These are phyloP conservation scores for Rhodosporidiobolus odoratus DNA, from an alignment of 768 basidiomycete genomes.

Conservation along the genomic window DNA sequence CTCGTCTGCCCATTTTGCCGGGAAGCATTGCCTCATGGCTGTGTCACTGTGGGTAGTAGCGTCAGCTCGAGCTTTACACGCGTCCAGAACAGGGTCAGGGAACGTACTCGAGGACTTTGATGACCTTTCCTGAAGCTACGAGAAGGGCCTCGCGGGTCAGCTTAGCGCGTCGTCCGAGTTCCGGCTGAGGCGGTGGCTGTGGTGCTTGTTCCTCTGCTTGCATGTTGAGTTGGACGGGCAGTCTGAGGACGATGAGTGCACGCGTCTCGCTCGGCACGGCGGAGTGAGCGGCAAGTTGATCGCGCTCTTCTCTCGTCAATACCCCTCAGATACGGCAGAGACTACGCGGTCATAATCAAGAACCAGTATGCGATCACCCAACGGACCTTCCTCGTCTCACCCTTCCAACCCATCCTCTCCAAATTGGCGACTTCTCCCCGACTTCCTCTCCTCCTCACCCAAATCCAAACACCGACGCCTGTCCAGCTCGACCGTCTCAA, in stretches of 20 bases:
- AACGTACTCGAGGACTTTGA: constrained; percentile 23
- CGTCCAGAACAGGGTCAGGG: not conserved
- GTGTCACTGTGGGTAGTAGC: constrained; percentile 9
- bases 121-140: not conserved
- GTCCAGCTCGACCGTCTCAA: not conserved
- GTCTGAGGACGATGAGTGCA: not conserved
- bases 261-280: not conserved
- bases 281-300: no score
- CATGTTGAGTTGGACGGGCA: not conserved
- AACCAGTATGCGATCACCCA: no score
- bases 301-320: no score
- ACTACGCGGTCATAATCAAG: no score
- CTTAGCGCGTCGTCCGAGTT: constrained; percentile 12
- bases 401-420: no score
- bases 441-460: not conserved
- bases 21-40: constrained; percentile 32
- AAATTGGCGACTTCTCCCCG: no score
- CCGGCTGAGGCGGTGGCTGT: not conserved
- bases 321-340: no score
- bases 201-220: not conserved
- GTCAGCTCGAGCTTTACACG: not conserved
- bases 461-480: not conserved
- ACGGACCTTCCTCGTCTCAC: no score
- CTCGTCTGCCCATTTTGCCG: constrained; percentile 4
- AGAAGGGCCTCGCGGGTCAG: constrained; percentile 10